These are phyloP conservation scores for Pochonia chlamydosporia DNA, from an alignment of 2,329 filamentous ascomycete species.

Conservation along the genomic window DNA sequence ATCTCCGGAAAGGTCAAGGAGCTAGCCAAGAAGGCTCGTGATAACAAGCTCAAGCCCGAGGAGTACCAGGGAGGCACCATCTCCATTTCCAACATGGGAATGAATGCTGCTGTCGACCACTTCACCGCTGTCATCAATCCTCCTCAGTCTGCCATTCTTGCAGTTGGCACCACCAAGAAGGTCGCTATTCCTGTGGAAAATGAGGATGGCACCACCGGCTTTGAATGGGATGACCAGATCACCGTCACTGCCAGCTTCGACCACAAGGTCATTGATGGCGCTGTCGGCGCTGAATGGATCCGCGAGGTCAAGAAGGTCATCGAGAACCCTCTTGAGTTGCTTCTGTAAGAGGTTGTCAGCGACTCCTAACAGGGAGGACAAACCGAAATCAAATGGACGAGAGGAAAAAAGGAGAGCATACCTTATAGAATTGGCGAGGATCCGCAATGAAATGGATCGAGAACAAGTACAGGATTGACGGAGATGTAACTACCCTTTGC, in stretches of 20 bases:
- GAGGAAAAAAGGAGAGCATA: constrained; percentile 10
- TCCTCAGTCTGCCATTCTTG: constrained; percentile 90
- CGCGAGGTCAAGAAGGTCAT: constrained; percentile 94
- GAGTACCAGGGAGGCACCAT: constrained; percentile 99
- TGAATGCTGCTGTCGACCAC: constrained; percentile 93
- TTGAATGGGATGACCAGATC: constrained; percentile 97
- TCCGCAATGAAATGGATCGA: constrained; percentile 6
- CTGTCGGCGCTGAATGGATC: constrained; percentile 94
- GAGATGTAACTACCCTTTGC: constrained; percentile 2
- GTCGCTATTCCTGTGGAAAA: constrained; percentile 81
- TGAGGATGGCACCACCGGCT: constrained; percentile 67
- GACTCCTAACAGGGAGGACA: neutral
- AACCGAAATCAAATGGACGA: neutral
- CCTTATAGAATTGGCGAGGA: constrained; percentile 11
- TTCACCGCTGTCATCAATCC: constrained; percentile 99
- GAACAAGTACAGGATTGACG: constrained; percentile 1
- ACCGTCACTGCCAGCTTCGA: constrained; percentile 93
- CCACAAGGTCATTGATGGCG: constrained; percentile 97
- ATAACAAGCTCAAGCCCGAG: constrained; percentile 98
- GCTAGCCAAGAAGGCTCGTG: constrained; percentile 90
- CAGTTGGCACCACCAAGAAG: constrained; percentile 92
- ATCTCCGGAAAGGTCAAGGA: constrained; percentile 93
- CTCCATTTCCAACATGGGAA: constrained; percentile 99
- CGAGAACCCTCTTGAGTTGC: constrained; percentile 92
- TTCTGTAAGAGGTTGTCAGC: constrained; percentile 60